Evolutionary conservation across 352 stramenopile species (phyloP), one percentile per base, ranked within the genome.

Genomic region (Phytophthora vignae): DNA sequence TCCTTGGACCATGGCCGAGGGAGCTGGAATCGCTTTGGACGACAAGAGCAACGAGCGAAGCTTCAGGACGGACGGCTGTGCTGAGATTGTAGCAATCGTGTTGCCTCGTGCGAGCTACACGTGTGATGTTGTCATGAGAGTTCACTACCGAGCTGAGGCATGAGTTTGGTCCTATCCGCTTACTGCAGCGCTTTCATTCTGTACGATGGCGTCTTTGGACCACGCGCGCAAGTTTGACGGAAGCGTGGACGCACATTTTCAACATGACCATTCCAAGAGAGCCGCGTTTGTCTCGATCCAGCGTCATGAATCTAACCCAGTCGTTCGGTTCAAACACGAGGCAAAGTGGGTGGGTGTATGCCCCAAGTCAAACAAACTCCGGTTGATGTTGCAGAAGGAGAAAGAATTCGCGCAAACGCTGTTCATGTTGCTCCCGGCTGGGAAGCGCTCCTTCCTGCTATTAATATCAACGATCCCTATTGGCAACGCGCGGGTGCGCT

Each of bases 111-210:
- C 31, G 53, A 60, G 10, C 14, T 60, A 55, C 25, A 67, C 46
- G 60, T 60, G 60, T 17, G 38, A 53, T 54, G 60, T 67, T 40
- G 14, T 12, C 19, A 67, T 60, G 60, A 50, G 19, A 31, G 53
- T 67, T 27, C 12, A 44, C 11, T 36, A 67, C 22, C 10, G 53
- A 19, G 40, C 50, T 29, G 36, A 60, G 8, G 31, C 60, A 6
- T 19, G 14, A 19, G 40, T 69, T 60, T 62, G 36, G 53, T 33
- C 54, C 2, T 22, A 60, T 36, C 36, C 27, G 2, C 52, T 68
- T 2, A 60, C 21, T 22, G 33, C 22, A 49, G 22, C 44, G 36
- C 27, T 68, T 15, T 60, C 61, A 6, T 61, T 61, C n/a, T 38
- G 61, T 29, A 55, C 60, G 22, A 29, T 57, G 31, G 60, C 31